Base-by-base conservation (phyloP, 805 yeast species). In the Helenozyma baotianmanensis region DNA sequence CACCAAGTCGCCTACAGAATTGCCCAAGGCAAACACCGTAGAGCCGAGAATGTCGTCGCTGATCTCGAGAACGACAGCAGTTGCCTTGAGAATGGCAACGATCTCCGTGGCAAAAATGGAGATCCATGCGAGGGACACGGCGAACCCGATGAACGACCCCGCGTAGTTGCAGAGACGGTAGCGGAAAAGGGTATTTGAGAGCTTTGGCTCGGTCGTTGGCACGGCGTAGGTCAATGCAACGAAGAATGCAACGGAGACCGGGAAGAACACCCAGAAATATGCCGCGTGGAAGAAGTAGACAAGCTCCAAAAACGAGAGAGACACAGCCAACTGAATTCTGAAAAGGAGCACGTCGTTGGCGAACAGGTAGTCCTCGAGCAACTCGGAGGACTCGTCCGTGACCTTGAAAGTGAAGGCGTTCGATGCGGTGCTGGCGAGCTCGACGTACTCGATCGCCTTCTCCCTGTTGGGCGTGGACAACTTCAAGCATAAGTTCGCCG, bases 11-110 rank as follows among this genome's bases (percentile, higher is more conserved):
- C 97, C 97, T 6, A 84, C 62, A 1, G 96, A 89, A 55, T 90
- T 92, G 4, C 98, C 97, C 38, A 90, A 61, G 0, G 97, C 96
- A 56, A 90, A 83, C 0, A 90, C 69, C 0, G 97, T 90, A 9
- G 88, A 61, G 0, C 98, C 98, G 16, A 90, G 59, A 9, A 89
- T 70, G 3, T 88, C 87, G 39, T 86, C 92, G 8, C 87, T 76
- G 6, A 90, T 58, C 17, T 74, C 54, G 32, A 76, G 73, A 0
- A 79, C 63, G 1, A 74, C 62, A 0, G 89, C 80, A 36, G 84
- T 53, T 14, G 80, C 64, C 32, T 78, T 74, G 28, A 90, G 56
- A 1, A 80, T 64, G 3, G 69, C 68, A 25, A 90, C 82, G 10
- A 88, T 76, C 41, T 80, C 84, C 3, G 76, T 71, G 1, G 94